Conservation (phyloP, 208 protist genomes). For the Leishmania turanica region DNA sequence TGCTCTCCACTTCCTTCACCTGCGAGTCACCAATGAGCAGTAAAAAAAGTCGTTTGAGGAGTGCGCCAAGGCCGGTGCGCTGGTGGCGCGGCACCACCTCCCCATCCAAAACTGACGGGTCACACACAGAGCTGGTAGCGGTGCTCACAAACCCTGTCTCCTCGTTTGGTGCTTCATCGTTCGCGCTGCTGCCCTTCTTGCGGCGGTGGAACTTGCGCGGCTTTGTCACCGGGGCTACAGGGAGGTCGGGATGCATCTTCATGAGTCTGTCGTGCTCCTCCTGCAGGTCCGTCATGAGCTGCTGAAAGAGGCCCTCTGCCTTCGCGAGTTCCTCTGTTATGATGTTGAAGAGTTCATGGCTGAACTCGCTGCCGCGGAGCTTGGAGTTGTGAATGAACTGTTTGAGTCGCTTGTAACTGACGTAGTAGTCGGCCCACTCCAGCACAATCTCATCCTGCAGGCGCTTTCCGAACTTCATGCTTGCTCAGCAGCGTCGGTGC, state of each 20-base stretch:
- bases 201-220: slow-evolving; percentile 65
- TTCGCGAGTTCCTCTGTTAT: slow-evolving; percentile 77
- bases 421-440: slow-evolving; percentile 86
- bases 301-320: slow-evolving; percentile 70
- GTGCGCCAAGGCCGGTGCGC: slow-evolving; percentile 29
- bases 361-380: slow-evolving; percentile 76
- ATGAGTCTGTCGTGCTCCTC: slow-evolving; percentile 70
- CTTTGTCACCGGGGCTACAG: slow-evolving; percentile 31
- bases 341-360: slow-evolving; percentile 71
- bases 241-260: slow-evolving; percentile 57
- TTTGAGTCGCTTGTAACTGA: slow-evolving; percentile 90
- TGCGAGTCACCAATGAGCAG: slow-evolving; percentile 84
- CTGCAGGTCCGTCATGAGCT: slow-evolving; percentile 80
- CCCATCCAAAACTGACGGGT: slow-evolving; percentile 39
- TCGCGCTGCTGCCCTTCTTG: slow-evolving; percentile 20
- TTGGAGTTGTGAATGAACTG: slow-evolving; percentile 76
- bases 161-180: slow-evolving; percentile 32
- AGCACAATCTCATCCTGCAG: slow-evolving; percentile 82
- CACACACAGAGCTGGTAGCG: slow-evolving; percentile 35
- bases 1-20: slow-evolving; percentile 51
- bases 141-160: slow-evolving; percentile 34
- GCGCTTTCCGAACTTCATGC: slow-evolving; percentile 93
- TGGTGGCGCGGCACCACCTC: slow-evolving; percentile 11
- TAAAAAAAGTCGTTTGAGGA: slow-evolving; percentile 73
- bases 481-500: neutral